Evolutionary conservation across 345 rosid genomes (phyloP).

Genomic region (Streptanthus diversifolius): DNA sequence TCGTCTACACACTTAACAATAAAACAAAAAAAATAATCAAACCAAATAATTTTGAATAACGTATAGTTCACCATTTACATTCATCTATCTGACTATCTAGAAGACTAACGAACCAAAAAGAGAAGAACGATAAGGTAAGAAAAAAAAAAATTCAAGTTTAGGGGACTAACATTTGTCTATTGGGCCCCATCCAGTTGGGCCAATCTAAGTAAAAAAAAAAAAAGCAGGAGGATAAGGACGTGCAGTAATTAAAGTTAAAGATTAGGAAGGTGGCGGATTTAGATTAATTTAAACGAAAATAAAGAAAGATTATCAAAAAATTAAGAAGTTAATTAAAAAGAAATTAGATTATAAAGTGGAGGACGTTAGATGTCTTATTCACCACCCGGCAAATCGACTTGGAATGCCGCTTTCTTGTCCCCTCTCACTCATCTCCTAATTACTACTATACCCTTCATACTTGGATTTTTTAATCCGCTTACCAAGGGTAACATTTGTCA

Average conservation of each 20-base stretch:
- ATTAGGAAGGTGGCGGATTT: constrained; percentile 13
- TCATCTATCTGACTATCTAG: background rate
- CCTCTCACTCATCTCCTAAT: background rate
- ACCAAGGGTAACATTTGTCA: background rate
- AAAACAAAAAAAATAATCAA: background rate
- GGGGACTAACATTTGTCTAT: background rate
- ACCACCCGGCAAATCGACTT: constrained; percentile 42
- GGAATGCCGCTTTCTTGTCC: constrained; percentile 44
- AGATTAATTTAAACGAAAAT: background rate
- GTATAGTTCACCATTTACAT: too few species aligned
- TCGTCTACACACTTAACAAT: background rate
- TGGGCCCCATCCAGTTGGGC: constrained; percentile 32
- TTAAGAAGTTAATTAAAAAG: constrained; percentile 5
- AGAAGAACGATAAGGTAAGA: background rate
- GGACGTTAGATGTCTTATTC: constrained; percentile 43
- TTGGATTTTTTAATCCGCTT: background rate
- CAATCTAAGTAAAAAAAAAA: constrained; percentile 14
- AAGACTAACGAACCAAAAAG: background rate
- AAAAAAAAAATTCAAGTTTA: background rate
- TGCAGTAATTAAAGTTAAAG: constrained; percentile 20
- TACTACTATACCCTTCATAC: background rate
- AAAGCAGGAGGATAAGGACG: constrained; percentile 1
- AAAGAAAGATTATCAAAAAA: background rate
- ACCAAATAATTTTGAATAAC: too few species aligned
- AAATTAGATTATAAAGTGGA: constrained; percentile 17